Percentiles rank a stretch among this genome's conserved stretches.
These are phyloP conservation scores for Priceomyces medius DNA, from an alignment of 805 yeast genomes.

Conservation along the genomic window DNA sequence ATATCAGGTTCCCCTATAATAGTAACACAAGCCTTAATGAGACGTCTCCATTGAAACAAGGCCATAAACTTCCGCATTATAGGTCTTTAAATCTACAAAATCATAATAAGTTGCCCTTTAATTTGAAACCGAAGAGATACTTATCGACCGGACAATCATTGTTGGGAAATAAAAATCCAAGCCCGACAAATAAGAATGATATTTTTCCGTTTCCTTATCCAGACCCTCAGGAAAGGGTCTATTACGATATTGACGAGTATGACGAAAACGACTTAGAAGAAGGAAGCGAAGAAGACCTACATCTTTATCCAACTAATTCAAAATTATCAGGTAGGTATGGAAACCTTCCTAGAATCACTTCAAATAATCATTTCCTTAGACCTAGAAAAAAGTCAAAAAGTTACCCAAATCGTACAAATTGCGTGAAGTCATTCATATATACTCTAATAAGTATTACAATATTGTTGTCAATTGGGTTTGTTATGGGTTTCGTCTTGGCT, in stretches of 20 bases:
- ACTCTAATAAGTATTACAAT: constrained; percentile 46
- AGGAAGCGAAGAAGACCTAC: constrained; percentile 3
- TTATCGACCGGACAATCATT: constrained; percentile 37
- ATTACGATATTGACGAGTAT: constrained; percentile 40
- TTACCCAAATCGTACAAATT: constrained; percentile 15
- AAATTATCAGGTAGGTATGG: constrained; percentile 15
- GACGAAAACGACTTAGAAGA: constrained; percentile 27
- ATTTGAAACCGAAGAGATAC: constrained; percentile 33
- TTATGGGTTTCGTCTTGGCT: constrained; percentile 81
- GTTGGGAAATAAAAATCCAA: constrained; percentile 7
- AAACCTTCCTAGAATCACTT: constrained; percentile 20
- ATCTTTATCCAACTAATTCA: constrained; percentile 12
- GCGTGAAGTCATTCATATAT: constrained; percentile 37
- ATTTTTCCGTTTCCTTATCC: constrained; percentile 37
- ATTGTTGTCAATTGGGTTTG: constrained; percentile 70
- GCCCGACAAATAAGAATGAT: constrained; percentile 17
- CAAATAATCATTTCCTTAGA: constrained; percentile 24
- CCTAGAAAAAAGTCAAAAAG: constrained; percentile 28
- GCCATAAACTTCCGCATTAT: constrained; percentile 37
- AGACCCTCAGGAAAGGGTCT: constrained; percentile 26
- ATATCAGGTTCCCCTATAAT: constrained; percentile 38
- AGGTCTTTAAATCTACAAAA: constrained; percentile 36
- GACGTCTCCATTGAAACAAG: constrained; percentile 27
- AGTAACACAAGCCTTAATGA: constrained; percentile 27
- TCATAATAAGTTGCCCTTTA: constrained; percentile 14